Base-by-base conservation (phyloP, 352 stramenopile species). In the Phytophthora hibernalis region DNA sequence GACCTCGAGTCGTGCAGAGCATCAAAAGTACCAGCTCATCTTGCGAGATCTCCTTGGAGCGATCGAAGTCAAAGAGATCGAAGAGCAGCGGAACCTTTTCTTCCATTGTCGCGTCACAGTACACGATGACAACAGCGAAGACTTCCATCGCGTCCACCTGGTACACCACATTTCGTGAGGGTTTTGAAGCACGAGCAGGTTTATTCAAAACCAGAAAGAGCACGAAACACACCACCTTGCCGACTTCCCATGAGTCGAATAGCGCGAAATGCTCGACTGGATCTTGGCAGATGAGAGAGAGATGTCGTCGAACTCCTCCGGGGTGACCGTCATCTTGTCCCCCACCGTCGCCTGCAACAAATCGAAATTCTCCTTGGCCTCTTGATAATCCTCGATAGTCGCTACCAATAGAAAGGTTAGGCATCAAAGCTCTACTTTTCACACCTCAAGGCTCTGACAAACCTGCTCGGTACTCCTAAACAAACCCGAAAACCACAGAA, bases 1-100 rank as follows among this genome's bases (percentile, higher is more conserved):
- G 67, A 5, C 83, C 85, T n/a, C 85, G 76, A 13, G 83, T 89
- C 9, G 82, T 80, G 57, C 82, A 93, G 18, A 93, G 71, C 80
- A 92, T 83, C 11, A 93, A 63, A 11, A 93, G 66, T 10, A 92
- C 77, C 6, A 93, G 65, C 37, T 93, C 85, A 33, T 73, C 66
- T 45, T 83, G 66, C 0, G 82, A 92, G 16, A 93, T 92, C 42
- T 83, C 76, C 8, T 83, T 66, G 37, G 83, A 92, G 21, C 92
- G 78, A 31, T 92, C 82, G 50, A 93, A 93, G 65, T 93, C 85
- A 65, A 93, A 93, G 79, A 93, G 69, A 24, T 87, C 70, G 49
- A 93, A 93, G 24, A 93, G 73, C 33, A 91, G 61, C 20, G 84
- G 82, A 47, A 90, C 77, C 42, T 93, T 93, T 20, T 74, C 65